Evolutionary conservation across 2,329 filamentous ascomycete species (phyloP).

Genomic region (Penicillium vulpinum): DNA sequence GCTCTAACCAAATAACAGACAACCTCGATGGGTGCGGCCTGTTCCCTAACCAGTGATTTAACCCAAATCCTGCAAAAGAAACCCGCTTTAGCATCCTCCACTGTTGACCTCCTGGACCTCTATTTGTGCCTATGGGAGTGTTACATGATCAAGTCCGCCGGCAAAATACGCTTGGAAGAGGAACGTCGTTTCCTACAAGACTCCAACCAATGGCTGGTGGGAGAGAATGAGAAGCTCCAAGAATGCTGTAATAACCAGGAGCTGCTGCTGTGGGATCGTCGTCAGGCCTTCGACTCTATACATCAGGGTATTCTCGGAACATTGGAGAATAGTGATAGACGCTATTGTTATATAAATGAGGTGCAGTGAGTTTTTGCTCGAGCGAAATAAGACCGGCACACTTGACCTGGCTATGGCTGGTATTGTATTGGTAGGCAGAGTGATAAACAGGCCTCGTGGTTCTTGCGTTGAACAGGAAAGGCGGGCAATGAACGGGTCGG

Average conservation of each 20-base stretch:
- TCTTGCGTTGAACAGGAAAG: no score
- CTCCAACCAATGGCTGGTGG: background rate
- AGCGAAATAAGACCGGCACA: background rate
- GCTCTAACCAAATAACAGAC: no score
- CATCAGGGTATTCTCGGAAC: background rate
- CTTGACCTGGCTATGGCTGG: no score
- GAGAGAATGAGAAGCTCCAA: background rate
- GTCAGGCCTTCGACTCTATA: background rate
- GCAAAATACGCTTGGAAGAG: constrained; percentile 5
- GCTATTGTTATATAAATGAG: background rate
- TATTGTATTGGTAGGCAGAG: no score
- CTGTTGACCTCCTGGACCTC: background rate
- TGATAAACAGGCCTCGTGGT: no score
- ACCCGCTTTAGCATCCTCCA: background rate
- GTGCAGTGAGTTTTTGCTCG: background rate
- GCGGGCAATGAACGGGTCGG: no score
- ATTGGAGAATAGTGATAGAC: background rate
- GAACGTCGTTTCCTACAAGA: constrained; percentile 1
- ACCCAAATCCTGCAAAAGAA: background rate
- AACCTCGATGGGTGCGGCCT: constrained; percentile 26
- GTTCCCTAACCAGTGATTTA: background rate
- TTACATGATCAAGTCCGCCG: constrained; percentile 6
- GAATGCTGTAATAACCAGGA: background rate
- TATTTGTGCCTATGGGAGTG: constrained; percentile 9
- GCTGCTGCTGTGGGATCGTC: background rate